Evolutionary conservation across 345 rosid genomes (phyloP).

Genomic region (Brassica juncea): DNA sequence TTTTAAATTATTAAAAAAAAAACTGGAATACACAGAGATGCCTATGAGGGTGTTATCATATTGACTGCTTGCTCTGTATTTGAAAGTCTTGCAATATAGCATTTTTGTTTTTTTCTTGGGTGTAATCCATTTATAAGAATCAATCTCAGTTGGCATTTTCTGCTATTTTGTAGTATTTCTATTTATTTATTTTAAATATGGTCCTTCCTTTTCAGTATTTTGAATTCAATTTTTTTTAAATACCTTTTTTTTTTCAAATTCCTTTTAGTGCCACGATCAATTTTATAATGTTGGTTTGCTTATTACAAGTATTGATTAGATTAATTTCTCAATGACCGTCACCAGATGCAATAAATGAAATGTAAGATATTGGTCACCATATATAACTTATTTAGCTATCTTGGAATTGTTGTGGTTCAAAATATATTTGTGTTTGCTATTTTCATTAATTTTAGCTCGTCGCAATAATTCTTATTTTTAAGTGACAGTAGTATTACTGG

Average conservation of each 20-base stretch:
- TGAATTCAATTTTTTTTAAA: background rate
- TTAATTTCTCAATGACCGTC: background rate
- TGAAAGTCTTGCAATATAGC: conserved; percentile 13
- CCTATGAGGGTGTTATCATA: background rate
- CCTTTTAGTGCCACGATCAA: background rate
- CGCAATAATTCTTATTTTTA: background rate
- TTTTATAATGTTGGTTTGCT: background rate
- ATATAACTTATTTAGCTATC: background rate
- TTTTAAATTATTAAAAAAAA: background rate
- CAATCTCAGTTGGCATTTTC: conserved; percentile 34
- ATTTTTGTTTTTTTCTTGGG: conserved; percentile 28
- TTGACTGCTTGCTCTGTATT: conserved; percentile 19
- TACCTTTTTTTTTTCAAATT: background rate
- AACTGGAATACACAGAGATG: background rate
- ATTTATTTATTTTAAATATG: conserved; percentile 1
- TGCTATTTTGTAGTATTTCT: background rate
- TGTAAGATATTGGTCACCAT: background rate
- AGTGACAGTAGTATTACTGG: conserved; percentile 21
- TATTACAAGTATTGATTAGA: background rate
- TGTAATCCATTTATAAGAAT: conserved; percentile 35
- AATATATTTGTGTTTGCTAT: background rate
- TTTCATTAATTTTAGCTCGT: background rate
- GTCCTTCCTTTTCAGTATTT: conserved; percentile 26
- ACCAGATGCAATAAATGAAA: background rate
- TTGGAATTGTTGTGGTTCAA: background rate